phyloP scores from a whole-genome alignment of 192 early-diverging fungal genomes.

The Geosiphon pyriformis region DNA sequence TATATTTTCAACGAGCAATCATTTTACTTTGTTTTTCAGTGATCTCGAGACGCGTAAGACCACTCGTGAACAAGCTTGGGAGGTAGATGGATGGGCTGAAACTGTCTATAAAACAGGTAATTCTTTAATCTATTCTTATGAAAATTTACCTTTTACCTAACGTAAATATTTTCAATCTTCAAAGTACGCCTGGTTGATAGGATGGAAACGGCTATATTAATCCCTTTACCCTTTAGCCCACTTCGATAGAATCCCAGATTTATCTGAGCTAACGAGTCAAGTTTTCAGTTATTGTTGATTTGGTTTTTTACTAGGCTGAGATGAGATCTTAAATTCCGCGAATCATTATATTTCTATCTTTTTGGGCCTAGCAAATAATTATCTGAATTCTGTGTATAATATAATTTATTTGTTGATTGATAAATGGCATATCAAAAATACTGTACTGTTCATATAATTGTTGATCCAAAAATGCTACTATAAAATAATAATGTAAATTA shows the following conservation, averaged over 20 bases:
- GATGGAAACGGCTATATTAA: slow-evolving; percentile 78
- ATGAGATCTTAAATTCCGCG: no score
- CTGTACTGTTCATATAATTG: no score
- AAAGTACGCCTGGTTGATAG: slow-evolving; percentile 70
- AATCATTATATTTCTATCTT: no score
- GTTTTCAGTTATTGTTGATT: no score
- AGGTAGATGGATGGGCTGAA: slow-evolving; percentile 90
- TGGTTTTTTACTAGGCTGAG: no score
- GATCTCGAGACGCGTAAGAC: slow-evolving; percentile 85
- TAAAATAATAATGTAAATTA: no score
- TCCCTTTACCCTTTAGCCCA: slow-evolving; percentile 71
- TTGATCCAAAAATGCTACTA: no score
- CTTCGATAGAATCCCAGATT: slow-evolving; percentile 46
- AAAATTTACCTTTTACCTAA: background rate
- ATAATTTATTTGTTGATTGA: no score
- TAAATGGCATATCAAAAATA: no score
- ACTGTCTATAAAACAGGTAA: slow-evolving; percentile 84
- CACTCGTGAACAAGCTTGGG: slow-evolving; percentile 87
- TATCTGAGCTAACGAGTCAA: no score
- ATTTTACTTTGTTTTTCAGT: slow-evolving; percentile 27
- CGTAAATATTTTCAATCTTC: background rate
- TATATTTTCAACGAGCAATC: background rate
- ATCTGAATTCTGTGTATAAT: no score
- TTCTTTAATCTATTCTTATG: background rate
- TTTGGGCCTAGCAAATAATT: no score